phyloP scores from a whole-genome alignment of 2,329 filamentous ascomycete genomes.

The Macroventuria anomochaeta region DNA sequence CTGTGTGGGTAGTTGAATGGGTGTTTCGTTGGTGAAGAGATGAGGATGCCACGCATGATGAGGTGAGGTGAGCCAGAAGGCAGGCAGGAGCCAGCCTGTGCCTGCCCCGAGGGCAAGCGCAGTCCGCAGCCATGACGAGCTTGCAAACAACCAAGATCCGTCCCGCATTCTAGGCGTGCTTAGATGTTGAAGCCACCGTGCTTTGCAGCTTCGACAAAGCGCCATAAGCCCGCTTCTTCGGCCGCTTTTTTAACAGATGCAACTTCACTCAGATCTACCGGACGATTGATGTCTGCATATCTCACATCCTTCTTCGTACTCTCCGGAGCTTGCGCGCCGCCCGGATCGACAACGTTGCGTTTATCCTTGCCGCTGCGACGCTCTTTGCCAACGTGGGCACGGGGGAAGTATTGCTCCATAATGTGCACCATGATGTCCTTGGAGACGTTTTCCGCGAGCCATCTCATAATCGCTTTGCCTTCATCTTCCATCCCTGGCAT shows the following conservation, averaged over 20 bases:
- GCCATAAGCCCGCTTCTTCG: constrained; percentile 74
- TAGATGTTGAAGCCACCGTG: constrained; percentile 62
- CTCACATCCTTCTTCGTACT: constrained; percentile 58
- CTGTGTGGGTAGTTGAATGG: constrained; percentile 9
- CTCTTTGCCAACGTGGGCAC: constrained; percentile 80
- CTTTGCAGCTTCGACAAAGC: constrained; percentile 72
- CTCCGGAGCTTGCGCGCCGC: constrained; percentile 30
- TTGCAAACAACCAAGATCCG: neutral
- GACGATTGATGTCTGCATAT: constrained; percentile 81
- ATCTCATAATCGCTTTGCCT: constrained; percentile 75
- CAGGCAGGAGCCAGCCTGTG: neutral
- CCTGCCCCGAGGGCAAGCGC: neutral
- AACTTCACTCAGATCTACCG: constrained; percentile 69
- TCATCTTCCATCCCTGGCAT: constrained; percentile 84
- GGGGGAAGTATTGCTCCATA: constrained; percentile 87
- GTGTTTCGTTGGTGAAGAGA: neutral
- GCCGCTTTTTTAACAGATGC: constrained; percentile 71
- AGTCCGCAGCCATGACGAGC: neutral
- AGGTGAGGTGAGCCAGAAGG: neutral
- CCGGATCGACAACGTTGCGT: constrained; percentile 39
- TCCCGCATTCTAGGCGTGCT: constrained; percentile 6
- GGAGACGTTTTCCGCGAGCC: constrained; percentile 75
- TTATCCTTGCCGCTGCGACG: constrained; percentile 49
- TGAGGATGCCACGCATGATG: neutral
- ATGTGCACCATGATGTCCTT: constrained; percentile 81